These are phyloP conservation scores for Diplotaxis tenuifolia DNA, from an alignment of 345 rosid species.

Conservation along the genomic window DNA sequence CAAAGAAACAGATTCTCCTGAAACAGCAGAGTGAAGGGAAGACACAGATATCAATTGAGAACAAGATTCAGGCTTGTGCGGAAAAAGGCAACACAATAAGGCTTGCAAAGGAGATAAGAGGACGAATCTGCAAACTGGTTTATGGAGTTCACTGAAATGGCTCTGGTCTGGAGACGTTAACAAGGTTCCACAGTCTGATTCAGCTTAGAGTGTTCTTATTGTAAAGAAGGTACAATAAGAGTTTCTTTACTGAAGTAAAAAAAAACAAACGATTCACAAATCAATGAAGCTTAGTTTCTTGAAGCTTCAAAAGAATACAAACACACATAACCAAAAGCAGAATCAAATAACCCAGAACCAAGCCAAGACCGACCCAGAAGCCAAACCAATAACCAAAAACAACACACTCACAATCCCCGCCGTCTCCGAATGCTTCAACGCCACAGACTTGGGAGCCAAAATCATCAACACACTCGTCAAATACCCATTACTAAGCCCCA, in stretches of 20 bases:
- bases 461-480: constrained; percentile 87
- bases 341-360: constrained; percentile 92
- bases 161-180: constrained; percentile 54
- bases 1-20: constrained; percentile 44
- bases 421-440: constrained; percentile 74
- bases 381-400: constrained; percentile 76
- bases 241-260: neutral
- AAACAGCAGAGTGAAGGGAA: constrained; percentile 33
- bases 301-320: constrained; percentile 24
- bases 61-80: constrained; percentile 45
- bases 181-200: constrained; percentile 63
- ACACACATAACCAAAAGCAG: constrained; percentile 15
- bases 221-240: neutral
- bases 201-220: neutral
- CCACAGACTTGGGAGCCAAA: constrained; percentile 71
- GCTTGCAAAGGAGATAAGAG: constrained; percentile 68
- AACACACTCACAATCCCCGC: constrained; percentile 81
- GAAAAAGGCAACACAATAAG: constrained; percentile 51
- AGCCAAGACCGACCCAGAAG: constrained; percentile 60
- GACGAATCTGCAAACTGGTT: constrained; percentile 86
- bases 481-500: constrained; percentile 88
- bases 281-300: constrained; percentile 18
- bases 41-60: constrained; percentile 53
- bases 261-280: constrained; percentile 20
- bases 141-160: constrained; percentile 78